phyloP scores from a whole-genome alignment of 257 asterid species.

The Gardenia jasminoides region DNA sequence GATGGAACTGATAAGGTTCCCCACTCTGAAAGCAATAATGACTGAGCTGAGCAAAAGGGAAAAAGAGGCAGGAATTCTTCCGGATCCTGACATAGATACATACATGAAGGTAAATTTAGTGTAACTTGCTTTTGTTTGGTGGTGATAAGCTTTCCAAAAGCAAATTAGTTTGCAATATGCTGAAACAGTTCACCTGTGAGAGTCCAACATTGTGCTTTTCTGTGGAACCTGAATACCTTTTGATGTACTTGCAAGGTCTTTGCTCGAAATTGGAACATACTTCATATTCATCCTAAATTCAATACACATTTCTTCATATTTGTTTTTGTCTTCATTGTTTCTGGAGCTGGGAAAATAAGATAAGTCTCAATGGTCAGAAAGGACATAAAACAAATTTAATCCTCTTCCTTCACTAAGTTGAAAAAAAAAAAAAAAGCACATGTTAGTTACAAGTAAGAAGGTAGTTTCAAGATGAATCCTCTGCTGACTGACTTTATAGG shows the following conservation, averaged over 20 bases:
- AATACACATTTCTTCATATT: background rate
- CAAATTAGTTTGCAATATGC: background rate
- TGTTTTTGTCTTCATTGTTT: too few relatives aligned
- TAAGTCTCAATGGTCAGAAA: background rate
- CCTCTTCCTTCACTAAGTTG: too few relatives aligned
- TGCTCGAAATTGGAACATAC: too few relatives aligned
- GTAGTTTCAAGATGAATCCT: background rate
- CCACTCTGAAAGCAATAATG: slow-evolving; percentile 42
- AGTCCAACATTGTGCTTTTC: background rate
- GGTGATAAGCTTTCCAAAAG: background rate
- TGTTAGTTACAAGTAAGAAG: background rate
- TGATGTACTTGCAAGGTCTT: background rate
- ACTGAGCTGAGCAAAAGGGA: slow-evolving; percentile 59
- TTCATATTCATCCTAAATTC: too few relatives aligned
- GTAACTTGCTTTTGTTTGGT: background rate
- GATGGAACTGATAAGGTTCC: background rate
- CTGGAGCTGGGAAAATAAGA: background rate
- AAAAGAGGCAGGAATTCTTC: slow-evolving; percentile 62
- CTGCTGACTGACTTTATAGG: background rate
- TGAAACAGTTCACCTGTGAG: background rate
- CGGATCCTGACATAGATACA: slow-evolving; percentile 68
- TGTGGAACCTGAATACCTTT: background rate
- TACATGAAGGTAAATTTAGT: slow-evolving; percentile 59
- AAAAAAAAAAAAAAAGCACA: too few relatives aligned
- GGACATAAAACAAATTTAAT: background rate